These are phyloP conservation scores for Pisolithus microcarpus DNA, from an alignment of 768 basidiomycete genomes.

Conservation along the genomic window DNA sequence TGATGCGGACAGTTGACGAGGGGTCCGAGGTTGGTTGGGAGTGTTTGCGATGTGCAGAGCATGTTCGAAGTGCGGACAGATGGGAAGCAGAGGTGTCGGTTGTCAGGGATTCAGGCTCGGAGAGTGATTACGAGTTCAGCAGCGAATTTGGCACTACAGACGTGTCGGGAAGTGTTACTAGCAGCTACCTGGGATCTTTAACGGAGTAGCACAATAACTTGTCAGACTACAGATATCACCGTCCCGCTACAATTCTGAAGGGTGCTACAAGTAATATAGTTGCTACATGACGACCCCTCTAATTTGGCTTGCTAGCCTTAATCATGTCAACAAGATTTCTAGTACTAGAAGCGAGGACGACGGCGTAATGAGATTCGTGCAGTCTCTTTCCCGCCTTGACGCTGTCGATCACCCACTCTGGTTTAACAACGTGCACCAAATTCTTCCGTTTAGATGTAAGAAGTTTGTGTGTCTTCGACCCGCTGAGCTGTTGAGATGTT, in stretches of 20 bases:
- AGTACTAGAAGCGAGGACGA: constrained; percentile 32
- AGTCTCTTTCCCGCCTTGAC: constrained; percentile 51
- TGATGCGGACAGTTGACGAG: constrained; percentile 68
- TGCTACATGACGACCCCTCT: neutral
- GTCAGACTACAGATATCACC: neutral
- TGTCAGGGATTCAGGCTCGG: constrained; percentile 21
- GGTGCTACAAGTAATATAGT: constrained; percentile 7
- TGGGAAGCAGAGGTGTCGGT: constrained; percentile 27
- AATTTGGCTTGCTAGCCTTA: constrained; percentile 14
- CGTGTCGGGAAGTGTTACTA: constrained; percentile 42
- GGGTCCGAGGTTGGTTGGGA: constrained; percentile 57
- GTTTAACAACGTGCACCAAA: constrained; percentile 57
- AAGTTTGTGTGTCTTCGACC: constrained; percentile 61
- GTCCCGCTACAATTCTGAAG: neutral
- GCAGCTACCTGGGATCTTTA: constrained; percentile 31
- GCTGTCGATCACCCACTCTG: constrained; percentile 71
- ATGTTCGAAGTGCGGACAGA: constrained; percentile 59
- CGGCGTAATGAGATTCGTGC: constrained; percentile 55
- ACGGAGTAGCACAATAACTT: constrained; percentile 23
- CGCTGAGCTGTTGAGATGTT: constrained; percentile 64
- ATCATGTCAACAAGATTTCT: constrained; percentile 36
- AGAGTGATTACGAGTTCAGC: constrained; percentile 57
- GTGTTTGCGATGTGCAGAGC: constrained; percentile 72
- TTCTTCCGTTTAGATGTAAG: constrained; percentile 45
- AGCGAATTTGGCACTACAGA: constrained; percentile 40